Evolutionary conservation across 805 yeast species (phyloP).

Genomic region (Metschnikowia similis): DNA sequence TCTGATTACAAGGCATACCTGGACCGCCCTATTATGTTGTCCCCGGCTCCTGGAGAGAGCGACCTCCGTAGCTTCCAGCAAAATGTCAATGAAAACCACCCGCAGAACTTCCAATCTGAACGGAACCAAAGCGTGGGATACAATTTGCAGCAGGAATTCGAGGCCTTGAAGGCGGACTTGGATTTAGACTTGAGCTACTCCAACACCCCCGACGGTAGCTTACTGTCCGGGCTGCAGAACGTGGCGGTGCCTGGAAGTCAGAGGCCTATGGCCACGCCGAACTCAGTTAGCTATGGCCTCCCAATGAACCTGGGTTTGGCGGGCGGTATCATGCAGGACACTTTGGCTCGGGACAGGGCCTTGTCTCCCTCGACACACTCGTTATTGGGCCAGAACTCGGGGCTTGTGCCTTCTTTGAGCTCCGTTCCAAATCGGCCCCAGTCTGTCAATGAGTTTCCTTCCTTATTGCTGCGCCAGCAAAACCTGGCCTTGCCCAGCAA

Average conservation of each 20-base stretch:
- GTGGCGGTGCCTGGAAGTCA: conserved; percentile 10
- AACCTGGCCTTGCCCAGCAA: conserved; percentile 5
- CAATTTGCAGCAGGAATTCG: conserved; percentile 45
- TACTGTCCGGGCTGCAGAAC: neutral
- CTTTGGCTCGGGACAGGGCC: conserved; percentile 19
- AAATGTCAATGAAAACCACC: conserved; percentile 2
- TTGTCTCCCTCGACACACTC: conserved; percentile 22
- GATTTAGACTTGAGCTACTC: conserved; percentile 37
- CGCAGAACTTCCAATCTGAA: conserved; percentile 9
- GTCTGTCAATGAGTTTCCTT: conserved; percentile 36
- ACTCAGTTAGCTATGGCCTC: conserved; percentile 9
- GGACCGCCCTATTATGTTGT: conserved; percentile 37
- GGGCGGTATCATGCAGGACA: conserved; percentile 4
- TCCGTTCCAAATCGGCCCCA: conserved; percentile 38
- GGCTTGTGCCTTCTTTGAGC: conserved; percentile 27
- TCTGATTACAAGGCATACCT: conserved; percentile 11
- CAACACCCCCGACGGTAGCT: conserved; percentile 3
- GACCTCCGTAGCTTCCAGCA: conserved; percentile 7
- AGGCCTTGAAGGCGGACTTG: conserved; percentile 43
- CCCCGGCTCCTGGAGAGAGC: conserved; percentile 38
- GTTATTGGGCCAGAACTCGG: conserved; percentile 21
- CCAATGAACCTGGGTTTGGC: conserved; percentile 2
- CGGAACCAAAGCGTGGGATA: conserved; percentile 44
- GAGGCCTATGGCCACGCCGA: conserved; percentile 17
- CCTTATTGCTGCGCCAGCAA: conserved; percentile 9